Evolutionary conservation across 495 filamentous ascomycete species (phyloP).

Genomic region (Xylaria intraflava): DNA sequence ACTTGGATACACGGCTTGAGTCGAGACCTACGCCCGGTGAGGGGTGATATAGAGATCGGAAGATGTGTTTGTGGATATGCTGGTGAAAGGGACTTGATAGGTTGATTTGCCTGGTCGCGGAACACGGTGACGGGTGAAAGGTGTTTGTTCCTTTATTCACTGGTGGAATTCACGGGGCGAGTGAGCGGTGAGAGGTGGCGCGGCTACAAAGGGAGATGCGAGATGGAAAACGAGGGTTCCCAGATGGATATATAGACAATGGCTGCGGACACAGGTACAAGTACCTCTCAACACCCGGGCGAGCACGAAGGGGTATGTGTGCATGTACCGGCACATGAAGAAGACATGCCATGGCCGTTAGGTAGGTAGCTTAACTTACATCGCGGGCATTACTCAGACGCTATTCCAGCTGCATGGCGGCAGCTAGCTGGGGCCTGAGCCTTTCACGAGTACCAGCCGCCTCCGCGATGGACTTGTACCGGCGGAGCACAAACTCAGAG

Average conservation of each 20-base stretch:
- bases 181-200: not conserved
- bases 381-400: too few species aligned
- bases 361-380: too few species aligned
- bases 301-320: not conserved
- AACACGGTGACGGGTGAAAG: not conserved
- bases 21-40: not conserved
- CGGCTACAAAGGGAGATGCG: not conserved
- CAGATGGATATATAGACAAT: not conserved
- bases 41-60: not conserved
- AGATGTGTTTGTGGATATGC: not conserved
- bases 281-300: not conserved
- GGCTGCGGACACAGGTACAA: not conserved
- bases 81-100: not conserved
- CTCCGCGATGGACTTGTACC: not conserved
- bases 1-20: not conserved
- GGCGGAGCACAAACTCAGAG: conserved; percentile 5
- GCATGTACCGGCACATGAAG: not conserved
- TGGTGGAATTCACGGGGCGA: not conserved
- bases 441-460: too few species aligned
- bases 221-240: not conserved
- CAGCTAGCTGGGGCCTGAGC: too few species aligned
- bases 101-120: not conserved
- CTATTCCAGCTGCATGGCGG: not conserved
- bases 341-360: too few species aligned
- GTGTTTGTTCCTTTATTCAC: not conserved